These are phyloP conservation scores for Grifola frondosa DNA, from an alignment of 1,284 basidiomycete species.

Conservation along the genomic window DNA sequence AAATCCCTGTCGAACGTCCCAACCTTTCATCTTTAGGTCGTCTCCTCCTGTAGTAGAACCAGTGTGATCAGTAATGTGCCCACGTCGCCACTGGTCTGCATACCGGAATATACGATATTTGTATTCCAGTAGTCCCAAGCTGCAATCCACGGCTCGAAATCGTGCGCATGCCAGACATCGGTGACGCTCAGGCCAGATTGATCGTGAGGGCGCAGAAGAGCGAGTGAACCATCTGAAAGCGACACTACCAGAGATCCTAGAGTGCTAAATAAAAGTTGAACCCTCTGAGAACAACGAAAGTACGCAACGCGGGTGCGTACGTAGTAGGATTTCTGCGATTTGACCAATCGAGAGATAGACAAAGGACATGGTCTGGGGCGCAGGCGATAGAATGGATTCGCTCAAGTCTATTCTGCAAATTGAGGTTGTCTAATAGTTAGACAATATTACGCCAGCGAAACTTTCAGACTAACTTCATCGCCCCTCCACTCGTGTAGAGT, in stretches of 20 bases:
- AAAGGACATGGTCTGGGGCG: conserved; percentile 60
- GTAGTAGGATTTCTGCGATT: conserved; percentile 48
- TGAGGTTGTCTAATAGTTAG: conserved; percentile 1
- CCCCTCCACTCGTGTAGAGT: conserved; percentile 57
- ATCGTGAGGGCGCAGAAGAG: conserved; percentile 52
- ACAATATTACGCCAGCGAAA: neutral
- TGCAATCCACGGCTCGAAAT: conserved; percentile 93
- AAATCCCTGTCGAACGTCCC: conserved; percentile 82
- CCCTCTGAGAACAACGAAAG: too few species aligned
- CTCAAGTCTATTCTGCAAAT: conserved; percentile 44
- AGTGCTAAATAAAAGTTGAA: conserved; percentile 33
- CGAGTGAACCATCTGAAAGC: conserved; percentile 74
- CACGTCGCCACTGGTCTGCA: conserved; percentile 6
- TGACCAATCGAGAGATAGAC: conserved; percentile 89
- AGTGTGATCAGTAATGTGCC: neutral
- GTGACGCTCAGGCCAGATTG: conserved; percentile 43
- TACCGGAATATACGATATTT: conserved; percentile 83
- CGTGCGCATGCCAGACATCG: conserved; percentile 84
- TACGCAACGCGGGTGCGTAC: too few species aligned
- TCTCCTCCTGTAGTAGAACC: conserved; percentile 75
- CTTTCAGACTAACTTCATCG: conserved; percentile 42
- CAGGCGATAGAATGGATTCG: conserved; percentile 53
- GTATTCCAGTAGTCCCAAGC: conserved; percentile 87
- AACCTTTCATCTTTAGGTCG: conserved; percentile 86
- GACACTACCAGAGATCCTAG: conserved; percentile 72